phyloP scores from a whole-genome alignment of 768 basidiomycete genomes.

The Auricularia sp. region DNA sequence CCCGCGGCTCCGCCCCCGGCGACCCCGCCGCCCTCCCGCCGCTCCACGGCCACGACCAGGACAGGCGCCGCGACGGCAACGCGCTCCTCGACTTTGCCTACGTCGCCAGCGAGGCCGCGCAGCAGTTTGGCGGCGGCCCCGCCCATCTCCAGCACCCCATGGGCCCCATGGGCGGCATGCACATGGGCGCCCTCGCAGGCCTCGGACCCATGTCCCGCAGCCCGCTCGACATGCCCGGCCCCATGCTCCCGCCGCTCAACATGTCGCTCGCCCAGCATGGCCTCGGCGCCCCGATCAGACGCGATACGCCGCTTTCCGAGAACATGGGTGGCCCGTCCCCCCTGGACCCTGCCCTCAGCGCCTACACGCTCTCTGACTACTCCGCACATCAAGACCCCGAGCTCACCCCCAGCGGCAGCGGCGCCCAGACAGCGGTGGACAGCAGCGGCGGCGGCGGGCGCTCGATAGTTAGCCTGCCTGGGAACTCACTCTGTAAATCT shows the following conservation, averaged over 20 bases:
- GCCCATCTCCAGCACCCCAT: neutral
- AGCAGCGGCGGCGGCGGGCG: constrained; percentile 7
- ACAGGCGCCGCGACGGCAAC: constrained; percentile 21
- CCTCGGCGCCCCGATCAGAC: neutral
- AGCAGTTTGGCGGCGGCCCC: neutral
- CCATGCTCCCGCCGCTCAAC: neutral
- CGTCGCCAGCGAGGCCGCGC: constrained; percentile 4
- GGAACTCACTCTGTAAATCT: constrained; percentile 8
- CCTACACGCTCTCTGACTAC: neutral
- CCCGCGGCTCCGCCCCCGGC: constrained; percentile 3
- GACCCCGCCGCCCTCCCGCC: constrained; percentile 25
- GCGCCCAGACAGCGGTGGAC: neutral
- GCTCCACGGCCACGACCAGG: constrained; percentile 34
- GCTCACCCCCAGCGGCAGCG: neutral
- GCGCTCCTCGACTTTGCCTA: constrained; percentile 35
- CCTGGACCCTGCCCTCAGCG: neutral
- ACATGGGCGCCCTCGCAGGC: no score
- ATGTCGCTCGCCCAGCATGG: neutral
- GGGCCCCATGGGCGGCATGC: neutral
- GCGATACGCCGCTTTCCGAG: neutral
- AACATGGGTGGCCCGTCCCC: neutral
- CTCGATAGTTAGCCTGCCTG: constrained; percentile 1
- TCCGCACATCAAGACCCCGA: neutral
- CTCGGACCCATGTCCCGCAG: neutral
- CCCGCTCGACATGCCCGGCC: neutral